Evolutionary conservation across 768 basidiomycete species (phyloP).

Genomic region (Rhizopogon vesiculosus): DNA sequence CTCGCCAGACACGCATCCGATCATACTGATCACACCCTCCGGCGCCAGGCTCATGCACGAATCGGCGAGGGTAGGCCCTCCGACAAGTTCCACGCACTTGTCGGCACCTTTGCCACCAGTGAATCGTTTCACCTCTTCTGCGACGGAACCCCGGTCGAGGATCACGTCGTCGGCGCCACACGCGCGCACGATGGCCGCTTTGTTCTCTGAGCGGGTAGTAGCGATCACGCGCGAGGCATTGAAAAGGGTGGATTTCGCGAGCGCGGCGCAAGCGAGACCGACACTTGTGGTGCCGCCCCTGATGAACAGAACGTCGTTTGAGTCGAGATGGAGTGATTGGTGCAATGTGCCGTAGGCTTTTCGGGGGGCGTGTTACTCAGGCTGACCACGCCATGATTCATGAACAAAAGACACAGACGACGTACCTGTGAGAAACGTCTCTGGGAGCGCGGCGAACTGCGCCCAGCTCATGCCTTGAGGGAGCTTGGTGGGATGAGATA

Average conservation of each 20-base stretch:
- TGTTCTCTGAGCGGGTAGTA: constrained; percentile 15
- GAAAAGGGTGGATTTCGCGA: constrained; percentile 19
- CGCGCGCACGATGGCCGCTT: constrained; percentile 7
- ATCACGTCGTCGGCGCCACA: constrained; percentile 18
- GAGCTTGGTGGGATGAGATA: constrained; percentile 16
- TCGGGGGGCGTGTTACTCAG: too few species aligned
- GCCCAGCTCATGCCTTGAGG: constrained; percentile 16
- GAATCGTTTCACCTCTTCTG: constrained; percentile 13
- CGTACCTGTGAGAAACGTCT: constrained; percentile 12
- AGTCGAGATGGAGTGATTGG: constrained; percentile 9
- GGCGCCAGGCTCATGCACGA: constrained; percentile 11
- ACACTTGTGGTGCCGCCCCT: constrained; percentile 20
- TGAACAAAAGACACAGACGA: background rate
- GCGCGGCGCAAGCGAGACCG: constrained; percentile 16
- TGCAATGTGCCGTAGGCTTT: constrained; percentile 16
- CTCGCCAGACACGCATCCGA: constrained; percentile 7
- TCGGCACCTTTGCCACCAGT: constrained; percentile 14
- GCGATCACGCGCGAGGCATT: constrained; percentile 14
- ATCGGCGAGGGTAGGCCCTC: constrained; percentile 13
- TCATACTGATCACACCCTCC: constrained; percentile 12
- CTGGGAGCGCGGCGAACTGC: constrained; percentile 20
- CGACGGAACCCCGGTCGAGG: constrained; percentile 13
- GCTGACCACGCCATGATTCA: too few species aligned
- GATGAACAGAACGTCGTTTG: constrained; percentile 17
- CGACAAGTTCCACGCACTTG: constrained; percentile 20